A percentile compares a stretch with the other conserved stretches of the same genome.
Evolutionary conservation across 2,329 filamentous ascomycete genomes (phyloP).

Genomic region (Penicillium corylophilum): DNA sequence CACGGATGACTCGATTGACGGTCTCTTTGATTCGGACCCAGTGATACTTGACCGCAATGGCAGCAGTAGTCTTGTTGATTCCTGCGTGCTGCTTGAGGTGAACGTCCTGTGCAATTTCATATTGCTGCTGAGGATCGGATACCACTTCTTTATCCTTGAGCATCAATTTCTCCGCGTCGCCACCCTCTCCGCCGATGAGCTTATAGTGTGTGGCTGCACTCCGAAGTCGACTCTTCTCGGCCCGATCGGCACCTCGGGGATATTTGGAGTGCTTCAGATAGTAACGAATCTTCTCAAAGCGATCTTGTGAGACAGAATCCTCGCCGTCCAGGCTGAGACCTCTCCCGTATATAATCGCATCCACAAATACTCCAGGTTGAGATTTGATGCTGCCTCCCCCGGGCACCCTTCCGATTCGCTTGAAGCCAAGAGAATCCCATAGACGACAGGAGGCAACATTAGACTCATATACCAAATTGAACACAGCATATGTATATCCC

Average conservation of each 20-base stretch:
- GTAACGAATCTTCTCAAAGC: constrained; percentile 97
- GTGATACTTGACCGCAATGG: constrained; percentile 90
- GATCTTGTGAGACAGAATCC: constrained; percentile 87
- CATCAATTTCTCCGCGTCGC: constrained; percentile 73
- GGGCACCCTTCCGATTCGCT: constrained; percentile 82
- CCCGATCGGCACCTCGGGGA: constrained; percentile 86
- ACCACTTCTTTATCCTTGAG: constrained; percentile 98
- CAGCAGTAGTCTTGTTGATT: constrained; percentile 97
- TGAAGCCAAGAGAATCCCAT: constrained; percentile 90
- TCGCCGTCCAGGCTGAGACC: constrained; percentile 65
- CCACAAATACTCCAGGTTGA: constrained; percentile 66
- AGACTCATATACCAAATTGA: constrained; percentile 92
- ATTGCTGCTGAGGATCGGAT: constrained; percentile 82
- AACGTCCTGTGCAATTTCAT: constrained; percentile 77
- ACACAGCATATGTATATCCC: constrained; percentile 89
- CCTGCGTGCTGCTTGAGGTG: constrained; percentile 79
- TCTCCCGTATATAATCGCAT: constrained; percentile 75
- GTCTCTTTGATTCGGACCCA: constrained; percentile 99
- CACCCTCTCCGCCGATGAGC: constrained; percentile 56
- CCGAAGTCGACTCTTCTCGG: constrained; percentile 90
- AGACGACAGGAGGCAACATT: constrained; percentile 87
- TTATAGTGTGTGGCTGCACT: constrained; percentile 96
- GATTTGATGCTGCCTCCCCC: constrained; percentile 68
- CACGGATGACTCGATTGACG: constrained; percentile 88
- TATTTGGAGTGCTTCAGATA: constrained; percentile 95